These are phyloP conservation scores for Leccinum fuscescens DNA, from an alignment of 1,284 basidiomycete species.

Conservation along the genomic window DNA sequence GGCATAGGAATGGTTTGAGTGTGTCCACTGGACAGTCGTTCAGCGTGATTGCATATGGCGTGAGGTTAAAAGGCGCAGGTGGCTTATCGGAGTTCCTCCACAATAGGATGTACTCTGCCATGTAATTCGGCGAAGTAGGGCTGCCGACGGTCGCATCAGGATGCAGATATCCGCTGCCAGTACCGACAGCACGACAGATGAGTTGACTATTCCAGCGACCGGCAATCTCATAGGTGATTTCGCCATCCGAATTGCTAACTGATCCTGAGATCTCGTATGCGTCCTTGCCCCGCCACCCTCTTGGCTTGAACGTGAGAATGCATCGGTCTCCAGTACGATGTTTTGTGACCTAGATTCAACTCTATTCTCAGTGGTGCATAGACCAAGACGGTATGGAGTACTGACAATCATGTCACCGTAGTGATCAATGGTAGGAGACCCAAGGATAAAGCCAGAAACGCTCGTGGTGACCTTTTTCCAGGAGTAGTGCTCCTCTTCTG, in stretches of 20 bases:
- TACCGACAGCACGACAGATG: slow-evolving; percentile 77
- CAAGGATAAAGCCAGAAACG: slow-evolving; percentile 92
- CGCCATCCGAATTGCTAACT: slow-evolving; percentile 69
- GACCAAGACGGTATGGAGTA: slow-evolving; percentile 19
- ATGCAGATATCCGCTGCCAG: slow-evolving; percentile 64
- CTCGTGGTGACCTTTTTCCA: slow-evolving; percentile 97
- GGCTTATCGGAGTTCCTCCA: slow-evolving; percentile 94
- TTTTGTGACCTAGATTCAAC: slow-evolving; percentile 67
- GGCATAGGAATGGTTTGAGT: slow-evolving; percentile 74
- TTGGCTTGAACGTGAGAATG: slow-evolving; percentile 91
- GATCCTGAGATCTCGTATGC: slow-evolving; percentile 91
- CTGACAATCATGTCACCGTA: slow-evolving; percentile 92
- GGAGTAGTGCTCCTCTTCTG: slow-evolving; percentile 75
- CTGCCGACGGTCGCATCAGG: slow-evolving; percentile 65
- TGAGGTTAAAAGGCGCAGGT: slow-evolving; percentile 87
- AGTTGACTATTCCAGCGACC: slow-evolving; percentile 96
- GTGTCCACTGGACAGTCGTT: slow-evolving; percentile 76
- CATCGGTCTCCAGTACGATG: slow-evolving; percentile 92
- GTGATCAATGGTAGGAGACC: slow-evolving; percentile 93
- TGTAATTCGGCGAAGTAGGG: slow-evolving; percentile 45
- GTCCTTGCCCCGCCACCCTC: slow-evolving; percentile 91
- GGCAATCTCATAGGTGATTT: slow-evolving; percentile 84
- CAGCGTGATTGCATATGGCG: slow-evolving; percentile 90
- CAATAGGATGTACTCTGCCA: slow-evolving; percentile 74
- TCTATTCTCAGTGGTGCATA: neutral